Percentiles rank a stretch among this genome's conserved stretches.
phyloP scores from a whole-genome alignment of 768 basidiomycete species.

The Pluteus cervinus region DNA sequence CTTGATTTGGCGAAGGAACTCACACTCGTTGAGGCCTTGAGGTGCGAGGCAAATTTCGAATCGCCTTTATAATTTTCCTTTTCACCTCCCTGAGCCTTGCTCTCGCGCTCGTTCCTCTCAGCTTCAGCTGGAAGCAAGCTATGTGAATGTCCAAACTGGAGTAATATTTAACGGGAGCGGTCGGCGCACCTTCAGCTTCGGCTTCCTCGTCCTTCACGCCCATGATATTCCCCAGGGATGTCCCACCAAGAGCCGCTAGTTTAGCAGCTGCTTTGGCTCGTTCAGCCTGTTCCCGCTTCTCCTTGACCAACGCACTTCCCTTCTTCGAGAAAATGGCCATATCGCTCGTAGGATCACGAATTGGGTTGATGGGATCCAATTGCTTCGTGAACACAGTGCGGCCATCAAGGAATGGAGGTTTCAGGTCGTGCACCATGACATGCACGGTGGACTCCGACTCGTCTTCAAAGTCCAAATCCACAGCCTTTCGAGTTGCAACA shows the following conservation, averaged over 20 bases:
- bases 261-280: slow-evolving; percentile 95
- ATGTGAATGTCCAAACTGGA: slow-evolving; percentile 76
- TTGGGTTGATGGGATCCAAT: slow-evolving; percentile 94
- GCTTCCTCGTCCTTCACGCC: slow-evolving; percentile 95
- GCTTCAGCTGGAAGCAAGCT: slow-evolving; percentile 54
- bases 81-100: slow-evolving; percentile 47
- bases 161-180: slow-evolving; percentile 12
- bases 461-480: slow-evolving; percentile 95
- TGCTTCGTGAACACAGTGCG: slow-evolving; percentile 95
- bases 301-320: slow-evolving; percentile 90
- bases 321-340: slow-evolving; percentile 97
- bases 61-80: slow-evolving; percentile 84
- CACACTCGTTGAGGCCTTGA: slow-evolving; percentile 73
- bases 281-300: slow-evolving; percentile 95
- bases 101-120: slow-evolving; percentile 40
- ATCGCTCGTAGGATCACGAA: slow-evolving; percentile 88
- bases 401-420: slow-evolving; percentile 97
- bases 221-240: slow-evolving; percentile 94
- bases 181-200: slow-evolving; percentile 77
- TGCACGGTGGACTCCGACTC: slow-evolving; percentile 96
- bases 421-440: slow-evolving; percentile 94
- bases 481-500: slow-evolving; percentile 76
- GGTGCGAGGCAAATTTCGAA: slow-evolving; percentile 94
- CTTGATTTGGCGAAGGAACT: slow-evolving; percentile 77
- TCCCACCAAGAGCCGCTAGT: slow-evolving; percentile 86